Evolutionary conservation across 2,329 filamentous ascomycete species (phyloP).

Genomic region (Neophaeococcomyces mojaviensis): DNA sequence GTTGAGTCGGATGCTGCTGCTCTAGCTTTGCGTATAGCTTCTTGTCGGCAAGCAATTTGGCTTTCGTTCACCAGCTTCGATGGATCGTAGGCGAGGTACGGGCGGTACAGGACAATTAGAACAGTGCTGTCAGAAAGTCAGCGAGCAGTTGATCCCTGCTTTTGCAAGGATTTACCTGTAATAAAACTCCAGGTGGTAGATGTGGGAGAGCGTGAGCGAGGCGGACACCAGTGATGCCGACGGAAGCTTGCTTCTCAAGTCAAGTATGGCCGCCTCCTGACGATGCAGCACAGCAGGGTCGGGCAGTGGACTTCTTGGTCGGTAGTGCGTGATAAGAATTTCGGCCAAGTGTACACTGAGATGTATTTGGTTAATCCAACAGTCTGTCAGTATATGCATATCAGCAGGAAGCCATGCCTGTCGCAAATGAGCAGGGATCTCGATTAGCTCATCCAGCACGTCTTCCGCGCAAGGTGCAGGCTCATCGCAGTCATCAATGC

Average conservation of each 20-base stretch:
- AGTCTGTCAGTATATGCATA: constrained; percentile 11
- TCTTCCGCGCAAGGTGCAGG: constrained; percentile 26
- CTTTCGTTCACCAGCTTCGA: constrained; percentile 14
- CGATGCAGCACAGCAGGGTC: not conserved
- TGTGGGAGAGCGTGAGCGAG: constrained; percentile 15
- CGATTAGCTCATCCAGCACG: constrained; percentile 22
- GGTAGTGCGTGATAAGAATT: constrained; percentile 24
- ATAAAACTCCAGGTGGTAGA: constrained; percentile 26
- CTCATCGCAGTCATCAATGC: constrained; percentile 32
- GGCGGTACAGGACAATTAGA: constrained; percentile 26
- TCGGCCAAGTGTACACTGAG: constrained; percentile 24
- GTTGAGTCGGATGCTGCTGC: constrained; percentile 26
- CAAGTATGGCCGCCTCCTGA: constrained; percentile 8
- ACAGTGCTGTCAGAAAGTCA: constrained; percentile 18
- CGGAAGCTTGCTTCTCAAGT: constrained; percentile 4
- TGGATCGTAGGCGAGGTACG: constrained; percentile 21
- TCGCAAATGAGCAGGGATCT: constrained; percentile 10
- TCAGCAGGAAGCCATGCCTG: constrained; percentile 21
- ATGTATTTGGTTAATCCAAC: constrained; percentile 24
- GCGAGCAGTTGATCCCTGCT: too few species aligned
- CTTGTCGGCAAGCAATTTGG: constrained; percentile 20
- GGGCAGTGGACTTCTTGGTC: constrained; percentile 14
- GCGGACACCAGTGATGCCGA: not conserved
- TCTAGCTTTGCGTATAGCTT: constrained; percentile 22
- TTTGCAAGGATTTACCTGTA: constrained; percentile 27